These are phyloP conservation scores for Pulveroboletus sp. DNA, from an alignment of 768 basidiomycete species.

Conservation along the genomic window DNA sequence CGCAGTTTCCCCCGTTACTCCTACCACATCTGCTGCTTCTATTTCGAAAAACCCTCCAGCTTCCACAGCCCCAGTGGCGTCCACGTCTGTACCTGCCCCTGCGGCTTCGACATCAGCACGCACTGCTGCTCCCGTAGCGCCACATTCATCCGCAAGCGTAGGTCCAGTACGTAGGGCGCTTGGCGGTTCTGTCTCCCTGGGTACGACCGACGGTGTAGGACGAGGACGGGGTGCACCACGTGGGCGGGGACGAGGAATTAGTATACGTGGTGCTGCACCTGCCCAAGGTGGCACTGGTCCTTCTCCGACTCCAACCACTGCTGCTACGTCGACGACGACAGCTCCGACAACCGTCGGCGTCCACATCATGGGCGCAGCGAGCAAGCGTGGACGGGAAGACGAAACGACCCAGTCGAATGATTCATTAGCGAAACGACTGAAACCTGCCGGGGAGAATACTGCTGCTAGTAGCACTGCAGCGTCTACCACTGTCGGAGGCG, in stretches of 20 bases:
- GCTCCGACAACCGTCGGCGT: conserved; percentile 38
- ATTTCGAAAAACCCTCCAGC: conserved; percentile 10
- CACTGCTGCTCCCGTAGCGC: conserved; percentile 17
- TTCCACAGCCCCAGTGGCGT: conserved; percentile 12
- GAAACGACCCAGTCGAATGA: conserved; percentile 40
- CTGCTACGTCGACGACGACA: background rate
- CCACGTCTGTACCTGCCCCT: conserved; percentile 1
- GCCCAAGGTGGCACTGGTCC: conserved; percentile 13
- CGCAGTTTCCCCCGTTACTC: conserved; percentile 19
- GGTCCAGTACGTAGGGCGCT: conserved; percentile 30
- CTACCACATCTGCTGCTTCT: conserved; percentile 28
- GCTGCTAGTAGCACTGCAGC: background rate
- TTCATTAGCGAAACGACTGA: conserved; percentile 62
- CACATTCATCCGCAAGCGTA: conserved; percentile 23
- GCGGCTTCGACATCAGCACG: conserved; percentile 15
- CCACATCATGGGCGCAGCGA: conserved; percentile 61
- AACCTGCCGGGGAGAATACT: conserved; percentile 38
- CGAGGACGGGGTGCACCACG: conserved; percentile 36
- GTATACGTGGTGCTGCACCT: conserved; percentile 30
- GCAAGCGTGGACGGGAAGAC: conserved; percentile 62
- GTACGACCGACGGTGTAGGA: conserved; percentile 19
- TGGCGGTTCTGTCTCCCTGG: conserved; percentile 26
- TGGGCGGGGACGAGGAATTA: conserved; percentile 26
- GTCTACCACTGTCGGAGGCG: conserved; percentile 8
- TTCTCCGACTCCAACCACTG: conserved; percentile 23